These are phyloP conservation scores for Dactylorhiza incarnata DNA, from an alignment of 106 monocot species.

Conservation along the genomic window DNA sequence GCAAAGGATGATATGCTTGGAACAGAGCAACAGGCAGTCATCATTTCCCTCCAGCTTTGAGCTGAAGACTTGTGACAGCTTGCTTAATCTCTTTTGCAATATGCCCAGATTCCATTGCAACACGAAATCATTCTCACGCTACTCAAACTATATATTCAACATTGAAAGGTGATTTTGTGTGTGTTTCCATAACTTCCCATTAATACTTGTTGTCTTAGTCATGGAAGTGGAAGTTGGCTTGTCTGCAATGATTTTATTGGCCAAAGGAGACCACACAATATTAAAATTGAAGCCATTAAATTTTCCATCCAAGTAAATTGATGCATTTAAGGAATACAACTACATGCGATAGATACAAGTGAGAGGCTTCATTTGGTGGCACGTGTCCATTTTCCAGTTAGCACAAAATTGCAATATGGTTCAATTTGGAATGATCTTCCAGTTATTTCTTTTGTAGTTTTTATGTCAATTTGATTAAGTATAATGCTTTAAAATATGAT, in stretches of 20 bases:
- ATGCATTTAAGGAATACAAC: background rate
- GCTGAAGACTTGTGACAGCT: slow-evolving; percentile 39
- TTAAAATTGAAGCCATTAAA: background rate
- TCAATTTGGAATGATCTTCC: background rate
- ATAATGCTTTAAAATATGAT: no score
- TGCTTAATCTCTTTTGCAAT: slow-evolving; percentile 45
- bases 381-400: background rate
- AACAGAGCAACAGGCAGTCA: slow-evolving; percentile 8
- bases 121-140: slow-evolving; percentile 25
- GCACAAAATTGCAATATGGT: background rate
- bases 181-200: background rate
- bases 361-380: background rate
- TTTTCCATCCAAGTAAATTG: background rate
- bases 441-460: background rate
- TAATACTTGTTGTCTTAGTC: background rate
- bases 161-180: slow-evolving; percentile 54
- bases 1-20: background rate
- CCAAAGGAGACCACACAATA: background rate
- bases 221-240: background rate
- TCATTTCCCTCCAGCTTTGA: slow-evolving; percentile 15
- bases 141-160: slow-evolving; percentile 45
- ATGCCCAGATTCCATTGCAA: slow-evolving; percentile 31
- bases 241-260: background rate
- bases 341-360: background rate
- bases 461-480: no score